These are phyloP conservation scores for Euphrasia confusa DNA, from an alignment of 257 asterid species.

Conservation along the genomic window DNA sequence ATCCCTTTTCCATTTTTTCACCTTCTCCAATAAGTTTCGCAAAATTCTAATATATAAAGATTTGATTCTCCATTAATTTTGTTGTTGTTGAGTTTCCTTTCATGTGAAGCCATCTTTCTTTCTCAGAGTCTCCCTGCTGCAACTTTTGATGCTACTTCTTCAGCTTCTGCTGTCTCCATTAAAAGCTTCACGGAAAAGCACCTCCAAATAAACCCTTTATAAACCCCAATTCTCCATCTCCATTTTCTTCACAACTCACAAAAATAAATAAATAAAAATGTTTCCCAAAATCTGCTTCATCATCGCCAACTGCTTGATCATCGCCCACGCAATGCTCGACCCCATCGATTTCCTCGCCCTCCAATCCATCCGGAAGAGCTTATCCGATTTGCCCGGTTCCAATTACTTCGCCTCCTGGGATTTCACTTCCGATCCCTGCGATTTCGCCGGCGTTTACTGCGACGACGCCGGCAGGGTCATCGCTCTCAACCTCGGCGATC, in stretches of 20 bases:
- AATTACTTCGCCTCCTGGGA: slow-evolving; percentile 78
- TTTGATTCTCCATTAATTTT: not conserved
- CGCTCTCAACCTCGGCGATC: slow-evolving; percentile 85
- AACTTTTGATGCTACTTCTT: slow-evolving; percentile 28
- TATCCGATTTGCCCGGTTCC: slow-evolving; percentile 72
- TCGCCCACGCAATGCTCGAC: slow-evolving; percentile 52
- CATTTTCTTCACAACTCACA: slow-evolving; percentile 1
- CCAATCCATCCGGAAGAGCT: slow-evolving; percentile 31
- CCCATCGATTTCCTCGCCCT: slow-evolving; percentile 85
- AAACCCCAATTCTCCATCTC: slow-evolving; percentile 21
- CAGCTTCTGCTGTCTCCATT: slow-evolving; percentile 40
- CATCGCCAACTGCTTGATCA: slow-evolving; percentile 15
- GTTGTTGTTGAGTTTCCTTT: slow-evolving; percentile 33
- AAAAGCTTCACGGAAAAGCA: slow-evolving; percentile 55
- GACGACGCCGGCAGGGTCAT: slow-evolving; percentile 55
- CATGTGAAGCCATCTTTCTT: slow-evolving; percentile 47
- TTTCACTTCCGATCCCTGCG: slow-evolving; percentile 86
- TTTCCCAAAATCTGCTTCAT: slow-evolving; percentile 4
- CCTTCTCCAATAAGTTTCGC: slow-evolving; percentile 46
- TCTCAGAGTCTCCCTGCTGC: not conserved
- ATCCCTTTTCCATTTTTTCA: slow-evolving; percentile 23
- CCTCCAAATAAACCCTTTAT: slow-evolving; percentile 30
- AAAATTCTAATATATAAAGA: not conserved
- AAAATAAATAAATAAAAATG: not conserved
- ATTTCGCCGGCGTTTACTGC: slow-evolving; percentile 75